A percentile compares a stretch with the other conserved stretches of the same genome.
phyloP scores from a whole-genome alignment of 2,329 filamentous ascomycete genomes.

The Cladophialophora carrionii region DNA sequence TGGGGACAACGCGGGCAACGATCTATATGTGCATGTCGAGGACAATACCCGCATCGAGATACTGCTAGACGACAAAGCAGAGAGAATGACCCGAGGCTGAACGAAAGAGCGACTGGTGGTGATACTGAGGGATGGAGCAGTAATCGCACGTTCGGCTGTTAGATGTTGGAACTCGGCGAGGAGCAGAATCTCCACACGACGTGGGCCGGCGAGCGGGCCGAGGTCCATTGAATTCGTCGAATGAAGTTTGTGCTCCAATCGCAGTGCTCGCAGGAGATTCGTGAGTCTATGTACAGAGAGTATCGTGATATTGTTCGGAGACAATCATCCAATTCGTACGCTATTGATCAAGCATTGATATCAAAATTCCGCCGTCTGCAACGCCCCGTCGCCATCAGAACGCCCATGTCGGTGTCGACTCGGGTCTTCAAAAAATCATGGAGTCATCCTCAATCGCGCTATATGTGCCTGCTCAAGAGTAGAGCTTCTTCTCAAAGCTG shows the following conservation, averaged over 20 bases:
- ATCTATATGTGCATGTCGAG: background rate
- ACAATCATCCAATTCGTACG: background rate
- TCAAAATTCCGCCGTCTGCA: background rate
- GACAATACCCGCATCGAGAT: conserved; percentile 8
- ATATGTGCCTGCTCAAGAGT: conserved; percentile 63
- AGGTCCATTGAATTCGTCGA: background rate
- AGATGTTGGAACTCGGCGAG: background rate
- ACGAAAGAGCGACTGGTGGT: conserved; percentile 3
- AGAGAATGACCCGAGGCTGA: conserved; percentile 18
- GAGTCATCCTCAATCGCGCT: background rate
- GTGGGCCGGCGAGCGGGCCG: background rate
- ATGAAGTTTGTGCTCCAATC: background rate
- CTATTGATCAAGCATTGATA: background rate
- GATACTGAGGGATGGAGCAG: background rate
- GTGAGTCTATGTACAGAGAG: conserved; percentile 1
- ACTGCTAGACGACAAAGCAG: background rate
- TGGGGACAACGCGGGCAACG: background rate
- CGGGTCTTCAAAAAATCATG: background rate
- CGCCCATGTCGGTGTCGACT: background rate
- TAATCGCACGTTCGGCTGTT: conserved; percentile 3
- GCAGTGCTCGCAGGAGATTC: background rate
- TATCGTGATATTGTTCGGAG: background rate
- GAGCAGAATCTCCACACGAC: background rate
- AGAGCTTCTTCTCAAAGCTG: conserved; percentile 99
- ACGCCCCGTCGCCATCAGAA: background rate